Evolutionary conservation across 352 stramenopile genomes (phyloP).

Genomic region (Pythium periplocum): DNA sequence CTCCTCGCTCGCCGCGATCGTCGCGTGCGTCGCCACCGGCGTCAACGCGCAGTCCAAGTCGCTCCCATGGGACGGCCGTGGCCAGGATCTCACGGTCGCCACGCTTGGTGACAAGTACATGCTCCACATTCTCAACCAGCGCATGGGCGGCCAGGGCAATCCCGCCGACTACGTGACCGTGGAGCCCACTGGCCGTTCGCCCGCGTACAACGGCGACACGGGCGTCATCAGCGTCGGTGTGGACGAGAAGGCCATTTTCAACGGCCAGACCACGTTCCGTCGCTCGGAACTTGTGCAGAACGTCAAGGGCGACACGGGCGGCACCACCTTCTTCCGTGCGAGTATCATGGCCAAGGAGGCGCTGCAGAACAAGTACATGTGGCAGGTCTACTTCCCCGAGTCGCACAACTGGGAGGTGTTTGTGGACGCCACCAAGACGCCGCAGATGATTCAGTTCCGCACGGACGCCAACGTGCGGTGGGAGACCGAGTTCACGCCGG

Average conservation of each 20-base stretch:
- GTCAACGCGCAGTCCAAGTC: conserved; percentile 14
- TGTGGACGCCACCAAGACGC: conserved; percentile 44
- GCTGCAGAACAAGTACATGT: conserved; percentile 47
- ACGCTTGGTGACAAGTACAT: conserved; percentile 53
- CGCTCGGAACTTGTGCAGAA: conserved; percentile 66
- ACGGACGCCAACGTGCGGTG: conserved; percentile 44
- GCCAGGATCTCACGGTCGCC: conserved; percentile 40
- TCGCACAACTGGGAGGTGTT: conserved; percentile 58
- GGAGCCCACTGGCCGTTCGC: conserved; percentile 31
- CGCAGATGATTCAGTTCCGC: conserved; percentile 50
- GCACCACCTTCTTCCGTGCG: conserved; percentile 57
- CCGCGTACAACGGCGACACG: conserved; percentile 55
- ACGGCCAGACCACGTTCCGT: conserved; percentile 52
- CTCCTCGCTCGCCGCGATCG: conserved; percentile 9
- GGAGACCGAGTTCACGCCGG: conserved; percentile 38
- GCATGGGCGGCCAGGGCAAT: conserved; percentile 35
- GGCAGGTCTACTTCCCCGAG: conserved; percentile 59
- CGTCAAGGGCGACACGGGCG: conserved; percentile 25
- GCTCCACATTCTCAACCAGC: conserved; percentile 63
- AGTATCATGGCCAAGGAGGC: conserved; percentile 42
- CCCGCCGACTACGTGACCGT: conserved; percentile 48
- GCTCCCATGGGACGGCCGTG: conserved; percentile 56
- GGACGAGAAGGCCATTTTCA: conserved; percentile 43
- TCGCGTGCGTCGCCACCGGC: conserved; percentile 4
- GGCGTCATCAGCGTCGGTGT: conserved; percentile 50